Base-by-base conservation (phyloP, 768 basidiomycete genomes). In the Suillus occidentalis region DNA sequence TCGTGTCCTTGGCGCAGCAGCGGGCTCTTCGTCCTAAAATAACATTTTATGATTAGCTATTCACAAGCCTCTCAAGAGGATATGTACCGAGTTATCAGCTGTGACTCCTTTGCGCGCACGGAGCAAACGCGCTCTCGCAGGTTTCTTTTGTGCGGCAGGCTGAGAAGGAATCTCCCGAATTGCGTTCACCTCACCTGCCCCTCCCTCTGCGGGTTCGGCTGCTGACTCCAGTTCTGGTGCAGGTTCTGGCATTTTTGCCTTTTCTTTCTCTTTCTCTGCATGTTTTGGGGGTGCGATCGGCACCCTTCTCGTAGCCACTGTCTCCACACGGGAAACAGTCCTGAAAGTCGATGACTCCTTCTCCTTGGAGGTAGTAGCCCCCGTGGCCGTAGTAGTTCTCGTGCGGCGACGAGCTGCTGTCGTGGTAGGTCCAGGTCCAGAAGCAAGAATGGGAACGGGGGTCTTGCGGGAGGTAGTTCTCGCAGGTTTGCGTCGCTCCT, bases 391-490 rank as follows among this genome's bases (percentile, higher is more conserved):
- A 34, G 56, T 60, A 31, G 61, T 65, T 62, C 76, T 75, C 10
- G 74, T 69, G 22, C 74, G 69, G 31, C 75, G 73, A 3, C 70
- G 63, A 7, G 70, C 64, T 10, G 70, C 62, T 22, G 66, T 69
- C 18, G 66, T 45, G 0, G 59, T 47, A 31, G 58, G 58, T 18
- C 39, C 40, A 42, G 58, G 58, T 3, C 39, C 58, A 42, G 58
- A 42, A 42, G 58, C 25, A 42, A 40, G 25, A 40, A 50, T 42
- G 22, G 47, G 42, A 20, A 47, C 60, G 31, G 43, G 62, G 50
- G 52, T 13, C 28, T 63, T 52, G 3, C 36, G 61, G 34, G 63
- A 28, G 25, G 42, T 22, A 13, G 53, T 22, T 36, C 6, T 57
- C 28, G 25, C 43, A 37, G 53, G 47, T 50, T 49, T 39, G 57